Evolutionary conservation across 2,329 filamentous ascomycete species (phyloP).

Genomic region (Xylariales sp.): DNA sequence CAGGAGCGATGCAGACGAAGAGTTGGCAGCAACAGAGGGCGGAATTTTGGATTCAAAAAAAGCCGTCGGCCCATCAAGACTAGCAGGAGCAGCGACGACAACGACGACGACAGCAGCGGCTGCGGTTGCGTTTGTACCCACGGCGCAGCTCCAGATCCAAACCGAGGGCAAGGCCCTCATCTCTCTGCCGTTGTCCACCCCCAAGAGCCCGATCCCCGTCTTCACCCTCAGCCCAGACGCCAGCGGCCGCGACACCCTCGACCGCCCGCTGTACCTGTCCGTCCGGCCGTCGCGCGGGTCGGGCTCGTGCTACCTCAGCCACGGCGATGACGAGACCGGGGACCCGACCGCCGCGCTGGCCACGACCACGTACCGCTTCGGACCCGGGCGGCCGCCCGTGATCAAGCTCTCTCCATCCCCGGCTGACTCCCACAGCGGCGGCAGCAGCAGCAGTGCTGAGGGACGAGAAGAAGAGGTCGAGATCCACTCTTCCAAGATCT

Average conservation of each 20-base stretch:
- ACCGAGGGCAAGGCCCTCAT: conserved; percentile 37
- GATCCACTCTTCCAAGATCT: conserved; percentile 24
- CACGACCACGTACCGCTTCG: conserved; percentile 52
- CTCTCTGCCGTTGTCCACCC: conserved; percentile 33
- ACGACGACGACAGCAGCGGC: neutral
- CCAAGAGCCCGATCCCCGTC: conserved; percentile 31
- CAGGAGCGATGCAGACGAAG: too few relatives aligned
- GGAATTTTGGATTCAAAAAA: too few relatives aligned
- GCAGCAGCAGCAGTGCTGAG: conserved; percentile 18
- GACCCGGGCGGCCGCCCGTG: conserved; percentile 46
- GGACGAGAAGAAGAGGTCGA: conserved; percentile 14
- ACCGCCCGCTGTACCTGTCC: conserved; percentile 44
- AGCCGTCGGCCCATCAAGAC: too few relatives aligned
- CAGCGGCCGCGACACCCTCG: conserved; percentile 32
- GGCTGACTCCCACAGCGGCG: conserved; percentile 8
- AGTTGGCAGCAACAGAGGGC: neutral
- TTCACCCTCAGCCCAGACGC: conserved; percentile 30
- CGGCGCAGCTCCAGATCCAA: conserved; percentile 44
- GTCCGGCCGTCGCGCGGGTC: conserved; percentile 41
- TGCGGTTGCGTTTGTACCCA: conserved; percentile 32
- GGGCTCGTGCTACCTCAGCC: conserved; percentile 42
- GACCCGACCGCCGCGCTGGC: conserved; percentile 40
- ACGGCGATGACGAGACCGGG: conserved; percentile 29
- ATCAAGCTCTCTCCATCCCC: too few relatives aligned
- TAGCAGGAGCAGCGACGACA: too few relatives aligned